Percentiles rank a stretch among this genome's conserved stretches.
Evolutionary conservation across 257 asterid species (phyloP).

Genomic region (Nicotiana obtusifolia): DNA sequence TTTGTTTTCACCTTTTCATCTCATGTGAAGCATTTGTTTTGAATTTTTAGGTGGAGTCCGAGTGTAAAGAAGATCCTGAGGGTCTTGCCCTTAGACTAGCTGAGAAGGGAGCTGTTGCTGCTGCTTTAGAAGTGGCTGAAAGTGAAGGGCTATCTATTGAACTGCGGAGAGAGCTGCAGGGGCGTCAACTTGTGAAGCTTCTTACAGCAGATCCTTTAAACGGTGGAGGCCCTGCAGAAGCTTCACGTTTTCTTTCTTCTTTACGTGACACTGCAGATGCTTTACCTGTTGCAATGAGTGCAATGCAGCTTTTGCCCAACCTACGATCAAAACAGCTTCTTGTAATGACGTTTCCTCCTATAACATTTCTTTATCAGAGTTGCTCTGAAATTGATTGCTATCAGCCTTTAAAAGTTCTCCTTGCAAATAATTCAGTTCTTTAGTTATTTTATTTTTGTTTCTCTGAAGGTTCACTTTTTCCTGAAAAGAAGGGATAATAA

Average conservation of each 20-base stretch:
- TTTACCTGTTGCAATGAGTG: slow-evolving; percentile 96
- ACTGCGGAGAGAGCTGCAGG: slow-evolving; percentile 94
- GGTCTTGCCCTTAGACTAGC: slow-evolving; percentile 98
- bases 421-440: slow-evolving; percentile 11
- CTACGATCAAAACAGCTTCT: slow-evolving; percentile 98
- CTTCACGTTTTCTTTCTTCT: slow-evolving; percentile 94
- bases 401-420: slow-evolving; percentile 15
- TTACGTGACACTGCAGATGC: slow-evolving; percentile 90
- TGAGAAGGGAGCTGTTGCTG: slow-evolving; percentile 94
- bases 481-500: slow-evolving; percentile 88
- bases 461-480: slow-evolving; percentile 88
- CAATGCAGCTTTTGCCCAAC: slow-evolving; percentile 97
- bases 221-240: slow-evolving; percentile 99
- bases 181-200: slow-evolving; percentile 99
- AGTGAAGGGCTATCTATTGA: slow-evolving; percentile 87
- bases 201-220: slow-evolving; percentile 88
- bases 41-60: slow-evolving; percentile 67
- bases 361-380: neutral
- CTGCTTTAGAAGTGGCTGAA: slow-evolving; percentile 93
- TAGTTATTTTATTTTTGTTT: slow-evolving; percentile 20
- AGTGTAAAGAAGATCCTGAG: slow-evolving; percentile 94
- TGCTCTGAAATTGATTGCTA: slow-evolving; percentile 19
- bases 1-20: neutral
- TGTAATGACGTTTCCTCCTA: slow-evolving; percentile 40
- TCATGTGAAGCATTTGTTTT: slow-evolving; percentile 5